Evolutionary conservation across 345 rosid genomes (phyloP).

Genomic region (Dovyalis caffra): DNA sequence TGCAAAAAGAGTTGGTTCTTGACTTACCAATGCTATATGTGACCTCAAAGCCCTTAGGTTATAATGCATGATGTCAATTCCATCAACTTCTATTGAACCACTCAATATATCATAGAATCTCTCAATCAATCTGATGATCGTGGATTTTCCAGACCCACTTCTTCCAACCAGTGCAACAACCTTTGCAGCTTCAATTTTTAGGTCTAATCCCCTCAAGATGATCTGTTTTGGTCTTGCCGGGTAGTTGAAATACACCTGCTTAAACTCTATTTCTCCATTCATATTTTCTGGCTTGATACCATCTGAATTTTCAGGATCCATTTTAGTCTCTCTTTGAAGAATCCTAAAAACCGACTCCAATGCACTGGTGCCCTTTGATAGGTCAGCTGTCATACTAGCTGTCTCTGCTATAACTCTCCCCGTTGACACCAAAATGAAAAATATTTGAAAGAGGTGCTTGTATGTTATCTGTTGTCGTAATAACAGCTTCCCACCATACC

Average conservation of each 20-base stretch:
- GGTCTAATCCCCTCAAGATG: conserved; percentile 26
- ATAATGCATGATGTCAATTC: not conserved
- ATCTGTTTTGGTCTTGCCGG: conserved; percentile 33
- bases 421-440: conserved; percentile 29
- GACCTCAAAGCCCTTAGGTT: conserved; percentile 8
- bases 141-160: conserved; percentile 22
- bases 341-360: conserved; percentile 22
- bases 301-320: conserved; percentile 25
- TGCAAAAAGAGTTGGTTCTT: conserved; percentile 34
- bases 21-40: conserved; percentile 26
- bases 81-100: conserved; percentile 12
- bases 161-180: conserved; percentile 20
- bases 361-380: conserved; percentile 30
- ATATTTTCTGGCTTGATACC: conserved; percentile 20
- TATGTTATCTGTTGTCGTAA: conserved; percentile 2
- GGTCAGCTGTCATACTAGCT: conserved; percentile 40
- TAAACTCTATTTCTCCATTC: conserved; percentile 29
- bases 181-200: conserved; percentile 32
- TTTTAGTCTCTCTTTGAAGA: conserved; percentile 29
- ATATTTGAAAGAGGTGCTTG: conserved; percentile 31
- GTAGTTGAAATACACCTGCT: conserved; percentile 32
- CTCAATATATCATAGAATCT: not conserved
- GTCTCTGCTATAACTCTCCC: conserved; percentile 36
- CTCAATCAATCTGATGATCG: conserved; percentile 6
- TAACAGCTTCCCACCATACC: conserved; percentile 40